Evolutionary conservation across 768 basidiomycete genomes (phyloP).

Genomic region (Leccinum variicolor): DNA sequence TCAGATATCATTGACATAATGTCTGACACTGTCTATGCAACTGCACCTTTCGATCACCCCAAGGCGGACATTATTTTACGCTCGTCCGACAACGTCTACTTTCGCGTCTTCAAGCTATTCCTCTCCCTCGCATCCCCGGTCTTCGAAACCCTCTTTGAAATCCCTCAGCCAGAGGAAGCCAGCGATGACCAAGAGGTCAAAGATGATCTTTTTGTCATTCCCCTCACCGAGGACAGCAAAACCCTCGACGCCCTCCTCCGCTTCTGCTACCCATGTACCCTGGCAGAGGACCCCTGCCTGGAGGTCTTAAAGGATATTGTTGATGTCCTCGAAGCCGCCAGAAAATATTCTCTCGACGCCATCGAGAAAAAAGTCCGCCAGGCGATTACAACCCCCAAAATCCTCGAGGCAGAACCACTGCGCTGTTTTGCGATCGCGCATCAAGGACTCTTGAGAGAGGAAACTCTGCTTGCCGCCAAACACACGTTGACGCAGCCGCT

Average conservation of each 20-base stretch:
- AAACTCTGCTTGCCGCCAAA: constrained; percentile 29
- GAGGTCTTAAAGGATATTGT: constrained; percentile 8
- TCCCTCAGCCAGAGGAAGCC: constrained; percentile 22
- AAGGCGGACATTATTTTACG: constrained; percentile 23
- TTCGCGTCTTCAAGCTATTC: constrained; percentile 30
- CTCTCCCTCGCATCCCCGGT: constrained; percentile 32
- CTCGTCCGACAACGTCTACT: constrained; percentile 25
- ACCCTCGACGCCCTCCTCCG: constrained; percentile 20
- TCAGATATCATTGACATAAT: not conserved
- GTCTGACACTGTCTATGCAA: not conserved
- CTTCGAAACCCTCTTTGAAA: constrained; percentile 31
- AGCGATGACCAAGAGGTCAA: constrained; percentile 8
- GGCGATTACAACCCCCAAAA: constrained; percentile 18
- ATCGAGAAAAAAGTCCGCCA: constrained; percentile 21
- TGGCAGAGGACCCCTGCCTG: constrained; percentile 14
- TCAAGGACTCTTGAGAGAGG: constrained; percentile 18
- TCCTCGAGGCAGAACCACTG: constrained; percentile 22
- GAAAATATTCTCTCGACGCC: constrained; percentile 19
- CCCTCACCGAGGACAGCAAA: constrained; percentile 19
- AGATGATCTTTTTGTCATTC: constrained; percentile 14
- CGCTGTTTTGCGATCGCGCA: constrained; percentile 32
- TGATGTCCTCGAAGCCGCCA: constrained; percentile 16
- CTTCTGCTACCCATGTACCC: constrained; percentile 25
- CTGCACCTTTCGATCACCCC: constrained; percentile 17
- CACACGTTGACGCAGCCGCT: constrained; percentile 27